Conservation (phyloP, 208 protist genomes). For the Porcisia deanei region DNA sequence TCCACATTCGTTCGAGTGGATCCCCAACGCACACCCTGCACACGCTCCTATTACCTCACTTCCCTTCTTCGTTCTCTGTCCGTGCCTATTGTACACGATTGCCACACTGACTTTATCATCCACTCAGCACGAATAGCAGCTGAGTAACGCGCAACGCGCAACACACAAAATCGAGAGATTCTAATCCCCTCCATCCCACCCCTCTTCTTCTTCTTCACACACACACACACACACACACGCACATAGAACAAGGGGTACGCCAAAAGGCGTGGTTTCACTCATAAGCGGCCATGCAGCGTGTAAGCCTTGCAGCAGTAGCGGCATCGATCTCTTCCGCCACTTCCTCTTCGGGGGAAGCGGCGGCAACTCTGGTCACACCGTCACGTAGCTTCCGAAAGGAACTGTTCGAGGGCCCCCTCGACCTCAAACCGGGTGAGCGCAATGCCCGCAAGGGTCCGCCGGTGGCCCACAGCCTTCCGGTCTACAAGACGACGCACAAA, state of each 20-base stretch:
- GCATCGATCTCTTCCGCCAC: not conserved
- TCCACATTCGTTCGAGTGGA: not conserved
- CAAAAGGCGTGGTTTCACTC: not conserved
- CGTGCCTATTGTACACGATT: not conserved
- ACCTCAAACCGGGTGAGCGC: conserved; percentile 75
- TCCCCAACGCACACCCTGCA: not conserved
- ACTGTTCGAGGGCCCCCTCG: conserved; percentile 83
- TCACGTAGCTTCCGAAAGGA: conserved; percentile 72
- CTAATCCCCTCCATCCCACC: not conserved
- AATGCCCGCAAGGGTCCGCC: conserved; percentile 77
- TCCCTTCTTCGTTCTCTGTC: not conserved
- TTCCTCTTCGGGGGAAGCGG: not conserved
- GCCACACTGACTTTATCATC: not conserved
- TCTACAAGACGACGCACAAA: conserved; percentile 90
- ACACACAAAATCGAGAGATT: not conserved
- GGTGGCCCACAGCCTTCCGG: conserved; percentile 81
- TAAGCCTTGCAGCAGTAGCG: not conserved
- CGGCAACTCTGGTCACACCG: conserved; percentile 17
- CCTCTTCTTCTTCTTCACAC: not conserved
- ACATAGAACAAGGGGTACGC: not conserved
- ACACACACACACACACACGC: not conserved
- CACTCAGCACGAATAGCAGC: not conserved
- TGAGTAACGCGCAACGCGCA: not conserved
- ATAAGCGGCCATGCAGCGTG: conserved; percentile 3
- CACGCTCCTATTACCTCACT: not conserved